Evolutionary conservation across 2,329 filamentous ascomycete species (phyloP), one percentile per base, ranked within the genome.

Genomic region (Ascocoryne sarcoides): DNA sequence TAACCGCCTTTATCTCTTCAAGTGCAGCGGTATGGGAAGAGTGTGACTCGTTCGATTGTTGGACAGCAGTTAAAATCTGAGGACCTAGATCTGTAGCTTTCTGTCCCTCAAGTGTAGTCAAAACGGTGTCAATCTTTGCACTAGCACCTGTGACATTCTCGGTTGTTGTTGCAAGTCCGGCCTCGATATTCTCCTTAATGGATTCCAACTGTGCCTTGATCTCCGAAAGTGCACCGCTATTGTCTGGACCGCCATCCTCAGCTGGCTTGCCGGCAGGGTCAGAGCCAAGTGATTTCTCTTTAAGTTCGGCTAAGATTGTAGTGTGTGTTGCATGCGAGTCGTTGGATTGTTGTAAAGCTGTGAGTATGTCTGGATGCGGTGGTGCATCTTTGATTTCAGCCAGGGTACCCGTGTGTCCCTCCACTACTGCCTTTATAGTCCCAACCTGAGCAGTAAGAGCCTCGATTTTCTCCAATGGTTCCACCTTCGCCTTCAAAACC

Each of bases 1-100:
- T 15, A 14, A 36, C 17, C 3, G 37, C 26, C 18, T 50, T 46
- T 30, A 50, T 41, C 10, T 45, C 46, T 3, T 45, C 43, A n/a
- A 49, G 19, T 16, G 40, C 32, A 30, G 40, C 15, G n/a, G 34
- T 37, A 19, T 49, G 47, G 1, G 39, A 12, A 15, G 42, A 33
- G 9, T 45, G 36, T n/a, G 19, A 35, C 16, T 33, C 23, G 5
- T 30, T 23, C 23, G 47, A 51, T 39, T 50, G 45, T 18, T 54
- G 42, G 14, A 58, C 43, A 34, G 49, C 54, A 10, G 54, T 45
- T 23, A 56, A 39, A 4, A 57, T 47, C n/a, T 56, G 53, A 10
- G 39, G 33, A 40, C 42, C 45, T 32, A 46, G 28, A 30, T 53
- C 45, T n/a, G 37, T 45, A 19, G 42, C 36, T 18, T 43, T 43